Evolutionary conservation across 2,329 filamentous ascomycete genomes (phyloP).

Genomic region (Pseudogymnoascus sp.): DNA sequence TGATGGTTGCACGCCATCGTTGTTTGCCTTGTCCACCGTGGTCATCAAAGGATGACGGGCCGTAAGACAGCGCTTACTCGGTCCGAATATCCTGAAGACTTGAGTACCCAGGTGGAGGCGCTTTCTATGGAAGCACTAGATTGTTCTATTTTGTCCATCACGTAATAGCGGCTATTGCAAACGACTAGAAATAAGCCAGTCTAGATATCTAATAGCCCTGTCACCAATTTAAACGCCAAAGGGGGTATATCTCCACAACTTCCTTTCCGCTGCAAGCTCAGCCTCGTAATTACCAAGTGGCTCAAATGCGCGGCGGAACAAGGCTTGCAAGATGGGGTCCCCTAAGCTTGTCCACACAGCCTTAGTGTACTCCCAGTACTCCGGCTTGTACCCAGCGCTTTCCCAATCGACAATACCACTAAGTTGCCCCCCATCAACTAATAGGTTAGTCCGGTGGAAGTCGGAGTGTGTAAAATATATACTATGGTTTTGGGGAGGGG

Average conservation of each 20-base stretch:
- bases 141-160: background rate
- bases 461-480: background rate
- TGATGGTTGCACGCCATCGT: background rate
- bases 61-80: background rate
- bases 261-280: background rate
- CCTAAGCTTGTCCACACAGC: background rate
- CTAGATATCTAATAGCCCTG: background rate
- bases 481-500: background rate
- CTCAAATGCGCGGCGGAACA: background rate
- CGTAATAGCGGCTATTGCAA: background rate
- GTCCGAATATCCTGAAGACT: background rate
- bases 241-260: background rate
- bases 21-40: background rate
- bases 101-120: background rate
- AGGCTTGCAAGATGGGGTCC: background rate
- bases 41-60: background rate
- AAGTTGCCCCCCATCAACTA: background rate
- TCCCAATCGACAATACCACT: background rate
- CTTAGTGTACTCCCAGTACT: background rate
- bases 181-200: background rate
- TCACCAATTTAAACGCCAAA: background rate
- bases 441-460: background rate
- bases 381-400: background rate
- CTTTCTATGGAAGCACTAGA: background rate
- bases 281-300: background rate